These are phyloP conservation scores for Cladosporium sp. DNA, from an alignment of 2,329 filamentous ascomycete species.

Conservation along the genomic window DNA sequence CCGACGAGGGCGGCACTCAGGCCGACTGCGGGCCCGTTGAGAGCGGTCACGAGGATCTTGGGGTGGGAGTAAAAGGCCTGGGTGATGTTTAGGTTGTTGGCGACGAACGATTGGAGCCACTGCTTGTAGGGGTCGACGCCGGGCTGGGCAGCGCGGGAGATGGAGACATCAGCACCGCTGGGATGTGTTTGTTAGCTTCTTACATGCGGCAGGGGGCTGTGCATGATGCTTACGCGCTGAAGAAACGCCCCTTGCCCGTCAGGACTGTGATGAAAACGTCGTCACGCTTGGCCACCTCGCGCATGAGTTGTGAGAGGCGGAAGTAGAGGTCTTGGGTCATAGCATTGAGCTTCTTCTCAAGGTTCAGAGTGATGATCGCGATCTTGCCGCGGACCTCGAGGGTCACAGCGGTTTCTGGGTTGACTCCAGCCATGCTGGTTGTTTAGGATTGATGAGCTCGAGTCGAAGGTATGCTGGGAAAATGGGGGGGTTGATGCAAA, in stretches of 20 bases:
- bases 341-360: constrained; percentile 81
- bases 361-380: constrained; percentile 81
- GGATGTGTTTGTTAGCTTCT: neutral
- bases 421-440: constrained; percentile 12
- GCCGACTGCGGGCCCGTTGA: constrained; percentile 88
- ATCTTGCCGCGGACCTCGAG: constrained; percentile 62
- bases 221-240: constrained; percentile 66
- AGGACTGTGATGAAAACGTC: constrained; percentile 81
- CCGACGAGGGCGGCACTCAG: constrained; percentile 77
- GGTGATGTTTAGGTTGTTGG: constrained; percentile 83
- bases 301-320: constrained; percentile 63
- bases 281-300: constrained; percentile 69
- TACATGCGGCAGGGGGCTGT: too few species aligned
- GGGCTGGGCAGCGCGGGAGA: constrained; percentile 39
- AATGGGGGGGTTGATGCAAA: neutral
- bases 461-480: neutral
- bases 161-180: constrained; percentile 73
- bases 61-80: constrained; percentile 88
- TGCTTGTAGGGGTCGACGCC: constrained; percentile 42
- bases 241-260: constrained; percentile 71
- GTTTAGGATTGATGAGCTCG: neutral
- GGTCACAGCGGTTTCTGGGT: constrained; percentile 43
- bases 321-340: constrained; percentile 69
- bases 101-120: constrained; percentile 66
- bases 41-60: constrained; percentile 83